Conservation (phyloP, 163 green algal species). For the Chlamydomonas reinhardtii region DNA sequence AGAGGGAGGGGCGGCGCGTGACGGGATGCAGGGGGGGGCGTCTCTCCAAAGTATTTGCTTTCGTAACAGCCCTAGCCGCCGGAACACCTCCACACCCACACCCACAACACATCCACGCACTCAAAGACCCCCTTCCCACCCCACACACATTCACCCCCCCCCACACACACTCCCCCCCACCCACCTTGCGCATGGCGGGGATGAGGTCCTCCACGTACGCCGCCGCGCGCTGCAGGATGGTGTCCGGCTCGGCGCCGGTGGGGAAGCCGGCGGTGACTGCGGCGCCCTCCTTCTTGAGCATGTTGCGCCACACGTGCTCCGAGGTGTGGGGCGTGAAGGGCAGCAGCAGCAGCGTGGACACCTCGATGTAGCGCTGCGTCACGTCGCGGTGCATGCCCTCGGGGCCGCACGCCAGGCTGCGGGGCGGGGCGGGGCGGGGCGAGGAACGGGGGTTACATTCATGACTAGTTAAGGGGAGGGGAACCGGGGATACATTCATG, state of each 20-base stretch:
- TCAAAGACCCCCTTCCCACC: too few relatives aligned
- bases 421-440: too few relatives aligned
- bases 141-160: too few relatives aligned
- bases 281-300: conserved; percentile 77
- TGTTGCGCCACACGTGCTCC: conserved; percentile 92
- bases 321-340: conserved; percentile 95
- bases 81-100: too few relatives aligned
- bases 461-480: not conserved
- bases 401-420: conserved; percentile 79
- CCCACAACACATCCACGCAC: too few relatives aligned
- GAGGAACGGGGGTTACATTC: not conserved
- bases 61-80: too few relatives aligned
- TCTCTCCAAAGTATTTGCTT: too few relatives aligned
- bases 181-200: conserved; percentile 67
- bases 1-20: too few relatives aligned
- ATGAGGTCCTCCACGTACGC: conserved; percentile 86
- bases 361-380: conserved; percentile 89
- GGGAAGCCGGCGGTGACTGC: conserved; percentile 91
- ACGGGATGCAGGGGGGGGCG: too few relatives aligned
- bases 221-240: conserved; percentile 75
- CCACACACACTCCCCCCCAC: too few relatives aligned
- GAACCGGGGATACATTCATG: too few relatives aligned
- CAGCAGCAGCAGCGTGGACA: conserved; percentile 80
- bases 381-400: conserved; percentile 88
- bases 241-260: conserved; percentile 71